Evolutionary conservation across 352 stramenopile genomes (phyloP).

Genomic region (Pythium dissimile): DNA sequence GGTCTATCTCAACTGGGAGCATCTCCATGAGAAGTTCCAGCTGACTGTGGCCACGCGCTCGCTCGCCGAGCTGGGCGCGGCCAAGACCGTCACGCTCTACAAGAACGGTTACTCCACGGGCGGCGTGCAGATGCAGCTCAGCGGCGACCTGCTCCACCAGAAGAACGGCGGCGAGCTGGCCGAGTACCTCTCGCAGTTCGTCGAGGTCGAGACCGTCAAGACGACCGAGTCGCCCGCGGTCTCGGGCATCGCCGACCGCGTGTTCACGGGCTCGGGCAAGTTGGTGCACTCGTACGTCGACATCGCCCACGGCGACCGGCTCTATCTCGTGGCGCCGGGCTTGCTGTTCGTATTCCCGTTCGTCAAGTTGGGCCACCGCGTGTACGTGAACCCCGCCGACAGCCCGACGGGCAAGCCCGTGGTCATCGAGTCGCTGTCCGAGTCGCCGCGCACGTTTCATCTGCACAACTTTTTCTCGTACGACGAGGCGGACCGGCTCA

Average conservation of each 20-base stretch:
- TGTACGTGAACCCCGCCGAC: slow-evolving; percentile 43
- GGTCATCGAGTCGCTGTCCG: slow-evolving; percentile 72
- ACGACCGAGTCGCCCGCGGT: slow-evolving; percentile 17
- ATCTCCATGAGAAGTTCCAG: slow-evolving; percentile 60
- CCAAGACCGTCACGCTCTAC: slow-evolving; percentile 75
- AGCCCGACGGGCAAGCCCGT: slow-evolving; percentile 59
- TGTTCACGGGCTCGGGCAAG: slow-evolving; percentile 66
- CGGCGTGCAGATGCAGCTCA: slow-evolving; percentile 70
- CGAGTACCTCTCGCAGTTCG: slow-evolving; percentile 78
- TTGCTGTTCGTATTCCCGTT: slow-evolving; percentile 81
- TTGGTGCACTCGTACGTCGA: slow-evolving; percentile 50
- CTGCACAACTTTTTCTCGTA: slow-evolving; percentile 86
- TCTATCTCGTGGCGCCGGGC: slow-evolving; percentile 72
- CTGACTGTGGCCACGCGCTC: slow-evolving; percentile 57
- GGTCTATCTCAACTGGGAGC: slow-evolving; percentile 48
- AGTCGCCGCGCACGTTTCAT: slow-evolving; percentile 82
- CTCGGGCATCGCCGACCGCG: slow-evolving; percentile 57
- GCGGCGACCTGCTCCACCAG: slow-evolving; percentile 46
- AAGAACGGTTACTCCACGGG: slow-evolving; percentile 78
- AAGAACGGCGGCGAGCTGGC: slow-evolving; percentile 53
- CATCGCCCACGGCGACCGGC: slow-evolving; percentile 45
- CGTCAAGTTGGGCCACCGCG: slow-evolving; percentile 72
- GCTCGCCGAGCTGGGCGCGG: slow-evolving; percentile 31
- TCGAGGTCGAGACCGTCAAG: slow-evolving; percentile 58
- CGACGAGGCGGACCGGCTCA: slow-evolving; percentile 76